These are phyloP conservation scores for Coemansia sp. DNA, from an alignment of 192 early-diverging fungal genomes.

Conservation along the genomic window DNA sequence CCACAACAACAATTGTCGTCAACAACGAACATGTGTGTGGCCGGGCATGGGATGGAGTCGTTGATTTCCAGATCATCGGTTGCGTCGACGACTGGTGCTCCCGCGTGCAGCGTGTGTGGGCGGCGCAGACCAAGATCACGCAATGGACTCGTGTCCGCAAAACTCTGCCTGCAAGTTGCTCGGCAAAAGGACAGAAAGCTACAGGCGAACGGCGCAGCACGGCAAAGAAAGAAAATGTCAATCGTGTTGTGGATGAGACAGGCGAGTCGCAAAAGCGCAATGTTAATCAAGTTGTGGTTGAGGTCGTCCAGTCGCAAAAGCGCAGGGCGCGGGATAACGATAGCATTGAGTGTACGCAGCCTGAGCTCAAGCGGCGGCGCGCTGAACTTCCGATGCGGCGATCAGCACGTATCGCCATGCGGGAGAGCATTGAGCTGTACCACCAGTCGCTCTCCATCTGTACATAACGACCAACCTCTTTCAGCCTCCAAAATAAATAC, in stretches of 20 bases:
- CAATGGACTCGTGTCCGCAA: conserved; percentile 19
- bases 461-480: conserved; percentile 13
- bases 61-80: conserved; percentile 53
- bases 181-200: too few relatives aligned
- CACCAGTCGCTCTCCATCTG: conserved; percentile 23
- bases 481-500: too few relatives aligned
- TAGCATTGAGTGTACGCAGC: not conserved
- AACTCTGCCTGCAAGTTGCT: too few relatives aligned
- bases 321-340: not conserved
- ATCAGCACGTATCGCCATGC: conserved; percentile 41
- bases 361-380: conserved; percentile 1
- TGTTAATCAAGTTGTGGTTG: too few relatives aligned
- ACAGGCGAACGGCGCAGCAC: too few relatives aligned
- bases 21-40: conserved; percentile 55
- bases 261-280: too few relatives aligned
- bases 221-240: not conserved
- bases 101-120: conserved; percentile 39
- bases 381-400: conserved; percentile 17
- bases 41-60: conserved; percentile 45
- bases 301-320: not conserved
- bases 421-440: conserved; percentile 11
- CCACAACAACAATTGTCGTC: conserved; percentile 36
- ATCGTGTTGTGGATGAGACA: too few relatives aligned
- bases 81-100: conserved; percentile 52
- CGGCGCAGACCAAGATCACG: conserved; percentile 45